phyloP scores from a whole-genome alignment of 257 asterid species.

The Solanum bulbocastanum region DNA sequence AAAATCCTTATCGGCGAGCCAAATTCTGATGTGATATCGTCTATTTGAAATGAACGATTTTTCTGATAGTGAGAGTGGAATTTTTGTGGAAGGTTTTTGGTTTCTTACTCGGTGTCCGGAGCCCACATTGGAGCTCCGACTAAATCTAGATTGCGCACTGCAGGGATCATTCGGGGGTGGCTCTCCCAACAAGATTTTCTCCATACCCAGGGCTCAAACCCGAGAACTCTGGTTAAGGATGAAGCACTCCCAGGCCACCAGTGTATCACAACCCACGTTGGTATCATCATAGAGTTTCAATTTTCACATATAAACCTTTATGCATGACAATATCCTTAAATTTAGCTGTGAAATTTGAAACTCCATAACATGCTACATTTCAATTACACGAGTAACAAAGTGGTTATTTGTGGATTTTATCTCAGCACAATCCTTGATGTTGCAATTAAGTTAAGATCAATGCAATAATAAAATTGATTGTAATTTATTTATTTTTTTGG shows the following conservation, averaged over 20 bases:
- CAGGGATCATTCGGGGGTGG: too few species aligned
- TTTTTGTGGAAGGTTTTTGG: too few species aligned
- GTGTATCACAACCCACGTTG: too few species aligned
- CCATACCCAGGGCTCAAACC: too few species aligned
- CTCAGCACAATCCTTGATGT: not conserved
- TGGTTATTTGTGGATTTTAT: not conserved
- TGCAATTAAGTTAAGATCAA: not conserved
- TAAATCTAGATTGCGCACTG: too few species aligned
- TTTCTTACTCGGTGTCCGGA: too few species aligned
- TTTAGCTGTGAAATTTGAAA: not conserved
- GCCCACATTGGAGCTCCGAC: too few species aligned
- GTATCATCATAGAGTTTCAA: not conserved
- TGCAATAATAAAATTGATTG: not conserved
- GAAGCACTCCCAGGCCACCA: too few species aligned
- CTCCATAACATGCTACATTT: not conserved
- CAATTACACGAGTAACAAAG: not conserved
- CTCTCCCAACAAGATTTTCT: too few species aligned
- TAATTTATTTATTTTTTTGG: not conserved
- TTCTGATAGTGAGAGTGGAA: not conserved
- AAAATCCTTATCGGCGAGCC: not conserved
- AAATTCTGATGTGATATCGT: not conserved
- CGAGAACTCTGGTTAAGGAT: too few species aligned
- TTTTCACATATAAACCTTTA: not conserved
- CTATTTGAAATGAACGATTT: not conserved
- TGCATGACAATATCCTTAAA: not conserved